Conservation (phyloP, 2,329 filamentous ascomycete species). For the Pseudogymnoascus sp. region DNA sequence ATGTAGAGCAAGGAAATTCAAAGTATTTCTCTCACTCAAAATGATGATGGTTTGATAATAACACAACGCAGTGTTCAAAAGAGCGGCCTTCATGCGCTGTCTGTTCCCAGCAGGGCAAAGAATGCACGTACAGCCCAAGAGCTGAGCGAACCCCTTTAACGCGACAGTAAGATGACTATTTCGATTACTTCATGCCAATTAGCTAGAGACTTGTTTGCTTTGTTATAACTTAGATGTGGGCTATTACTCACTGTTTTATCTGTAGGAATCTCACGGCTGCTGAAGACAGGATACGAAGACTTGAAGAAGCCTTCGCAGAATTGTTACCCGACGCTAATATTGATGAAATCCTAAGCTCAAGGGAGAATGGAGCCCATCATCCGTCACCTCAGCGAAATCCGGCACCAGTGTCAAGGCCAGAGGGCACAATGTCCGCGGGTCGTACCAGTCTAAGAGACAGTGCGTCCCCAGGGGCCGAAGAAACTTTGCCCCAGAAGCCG, state of each 20-base stretch:
- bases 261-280: slow-evolving; percentile 15
- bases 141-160: slow-evolving; percentile 34
- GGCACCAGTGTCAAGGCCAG: not conserved
- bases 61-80: slow-evolving; percentile 31
- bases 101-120: slow-evolving; percentile 32
- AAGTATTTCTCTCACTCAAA: not conserved
- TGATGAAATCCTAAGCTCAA: slow-evolving; percentile 11
- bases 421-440: not conserved
- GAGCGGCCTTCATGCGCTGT: slow-evolving; percentile 31
- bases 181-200: not conserved
- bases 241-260: not conserved
- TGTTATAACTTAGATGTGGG: not conserved
- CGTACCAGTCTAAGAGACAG: not conserved
- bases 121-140: slow-evolving; percentile 35
- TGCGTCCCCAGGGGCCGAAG: slow-evolving; percentile 10
- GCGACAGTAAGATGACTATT: slow-evolving; percentile 28
- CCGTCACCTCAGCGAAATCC: not conserved
- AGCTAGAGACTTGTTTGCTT: not conserved
- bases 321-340: slow-evolving; percentile 17
- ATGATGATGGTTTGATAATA: not conserved
- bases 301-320: slow-evolving; percentile 13
- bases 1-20: slow-evolving; percentile 15
- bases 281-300: slow-evolving; percentile 15
- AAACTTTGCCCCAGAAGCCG: slow-evolving; percentile 16
- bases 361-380: not conserved